phyloP scores from a whole-genome alignment of 371 early-diverging fungal species.

The Mucor sp. region DNA sequence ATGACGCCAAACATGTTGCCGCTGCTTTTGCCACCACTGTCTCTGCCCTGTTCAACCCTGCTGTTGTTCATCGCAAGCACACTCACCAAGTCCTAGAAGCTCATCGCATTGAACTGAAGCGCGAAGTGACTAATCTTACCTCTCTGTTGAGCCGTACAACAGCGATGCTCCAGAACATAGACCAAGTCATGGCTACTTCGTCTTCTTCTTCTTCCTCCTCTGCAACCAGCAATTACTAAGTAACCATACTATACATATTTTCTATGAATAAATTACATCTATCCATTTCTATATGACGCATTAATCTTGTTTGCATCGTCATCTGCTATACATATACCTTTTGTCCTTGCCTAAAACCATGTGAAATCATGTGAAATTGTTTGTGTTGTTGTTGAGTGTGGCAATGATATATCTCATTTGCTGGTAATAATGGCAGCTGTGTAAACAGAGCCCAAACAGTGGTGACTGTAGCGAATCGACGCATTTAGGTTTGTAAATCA shows the following conservation, averaged over 20 bases:
- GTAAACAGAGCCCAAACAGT: not conserved
- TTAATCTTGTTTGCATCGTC: not conserved
- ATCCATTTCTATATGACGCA: not conserved
- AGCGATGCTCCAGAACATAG: slow-evolving; percentile 62
- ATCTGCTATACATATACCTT: not conserved
- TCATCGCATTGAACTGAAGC: slow-evolving; percentile 64
- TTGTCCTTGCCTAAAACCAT: not conserved
- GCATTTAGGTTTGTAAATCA: not conserved
- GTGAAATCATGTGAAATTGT: slow-evolving; percentile 16
- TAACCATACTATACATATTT: slow-evolving; percentile 4
- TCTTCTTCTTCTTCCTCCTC: not conserved
- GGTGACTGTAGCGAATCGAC: not conserved
- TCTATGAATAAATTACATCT: not conserved
- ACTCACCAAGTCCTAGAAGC: slow-evolving; percentile 47
- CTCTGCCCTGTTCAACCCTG: slow-evolving; percentile 34
- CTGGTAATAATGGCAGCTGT: not conserved
- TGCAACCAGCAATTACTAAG: slow-evolving; percentile 1
- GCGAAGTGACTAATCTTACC: slow-evolving; percentile 61
- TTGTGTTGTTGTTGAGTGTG: not conserved
- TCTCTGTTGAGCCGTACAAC: slow-evolving; percentile 61
- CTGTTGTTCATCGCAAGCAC: slow-evolving; percentile 36
- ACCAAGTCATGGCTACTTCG: slow-evolving; percentile 46
- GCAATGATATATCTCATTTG: not conserved
- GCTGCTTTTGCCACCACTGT: slow-evolving; percentile 16
- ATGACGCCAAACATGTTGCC: slow-evolving; percentile 14